phyloP scores from a whole-genome alignment of 306 rosid genomes.

The Prosopis cineraria region DNA sequence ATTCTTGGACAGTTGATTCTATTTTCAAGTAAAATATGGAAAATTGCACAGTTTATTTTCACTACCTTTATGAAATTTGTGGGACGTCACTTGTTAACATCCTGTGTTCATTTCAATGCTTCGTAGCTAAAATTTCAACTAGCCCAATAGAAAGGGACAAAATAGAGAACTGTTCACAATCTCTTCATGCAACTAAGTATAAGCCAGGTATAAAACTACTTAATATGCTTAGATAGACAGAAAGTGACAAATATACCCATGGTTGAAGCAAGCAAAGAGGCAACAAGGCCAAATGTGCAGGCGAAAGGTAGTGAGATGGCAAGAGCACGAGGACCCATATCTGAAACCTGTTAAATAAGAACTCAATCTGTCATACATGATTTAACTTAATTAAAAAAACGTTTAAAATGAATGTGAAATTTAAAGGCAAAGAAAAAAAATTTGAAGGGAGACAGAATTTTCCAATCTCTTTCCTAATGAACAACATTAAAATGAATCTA shows the following conservation, averaged over 20 bases:
- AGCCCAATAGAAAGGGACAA: not conserved
- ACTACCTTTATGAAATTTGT: not conserved
- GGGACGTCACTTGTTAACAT: not conserved
- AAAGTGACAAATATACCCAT: slow-evolving; percentile 64
- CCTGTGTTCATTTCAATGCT: slow-evolving; percentile 2
- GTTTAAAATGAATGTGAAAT: not conserved
- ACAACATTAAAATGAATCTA: not conserved
- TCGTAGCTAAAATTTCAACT: not conserved
- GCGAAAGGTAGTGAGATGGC: slow-evolving; percentile 85
- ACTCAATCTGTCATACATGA: slow-evolving; percentile 29
- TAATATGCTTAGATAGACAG: slow-evolving; percentile 25
- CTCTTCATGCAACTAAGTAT: not conserved
- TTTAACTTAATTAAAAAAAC: slow-evolving; percentile 12
- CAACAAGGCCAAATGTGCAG: slow-evolving; percentile 66
- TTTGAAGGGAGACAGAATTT: slow-evolving; percentile 2
- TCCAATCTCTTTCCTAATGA: slow-evolving; percentile 1
- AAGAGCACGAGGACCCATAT: slow-evolving; percentile 83
- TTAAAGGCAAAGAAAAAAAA: not conserved
- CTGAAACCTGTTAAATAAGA: slow-evolving; percentile 65
- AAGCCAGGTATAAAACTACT: not conserved
- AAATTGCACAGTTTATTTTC: not conserved
- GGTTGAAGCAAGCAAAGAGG: slow-evolving; percentile 77
- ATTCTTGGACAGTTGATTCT: slow-evolving; percentile 3
- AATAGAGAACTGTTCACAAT: not conserved
- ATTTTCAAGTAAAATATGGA: slow-evolving; percentile 11